Percentiles rank a stretch among this genome's conserved stretches.
phyloP scores from a whole-genome alignment of 106 monocot species.

The Dendrobium nobile region DNA sequence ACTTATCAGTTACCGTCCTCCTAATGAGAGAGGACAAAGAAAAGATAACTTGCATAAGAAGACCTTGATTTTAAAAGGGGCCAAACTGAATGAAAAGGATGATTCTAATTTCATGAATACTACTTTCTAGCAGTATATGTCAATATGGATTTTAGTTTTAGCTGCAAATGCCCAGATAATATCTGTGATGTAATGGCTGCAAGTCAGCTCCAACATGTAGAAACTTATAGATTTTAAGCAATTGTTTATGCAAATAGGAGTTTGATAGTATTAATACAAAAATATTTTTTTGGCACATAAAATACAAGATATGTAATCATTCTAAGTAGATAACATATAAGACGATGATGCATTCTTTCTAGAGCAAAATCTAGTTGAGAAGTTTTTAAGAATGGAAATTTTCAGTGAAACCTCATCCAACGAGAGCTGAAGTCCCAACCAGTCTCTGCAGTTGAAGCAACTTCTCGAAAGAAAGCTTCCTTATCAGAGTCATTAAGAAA shows the following conservation, averaged over 20 bases:
- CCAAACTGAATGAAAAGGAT: background rate
- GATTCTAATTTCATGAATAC: background rate
- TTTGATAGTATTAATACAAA: background rate
- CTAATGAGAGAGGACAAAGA: no score
- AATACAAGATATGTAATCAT: background rate
- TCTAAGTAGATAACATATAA: background rate
- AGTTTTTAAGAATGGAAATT: background rate
- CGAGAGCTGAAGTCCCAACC: constrained; percentile 99
- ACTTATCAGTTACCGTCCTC: no score
- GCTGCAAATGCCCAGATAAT: background rate
- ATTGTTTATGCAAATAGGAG: background rate
- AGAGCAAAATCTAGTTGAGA: background rate
- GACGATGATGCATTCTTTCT: background rate
- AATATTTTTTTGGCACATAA: background rate
- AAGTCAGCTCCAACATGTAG: background rate
- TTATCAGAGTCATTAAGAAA: constrained; percentile 30
- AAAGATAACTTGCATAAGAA: background rate
- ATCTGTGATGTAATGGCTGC: background rate
- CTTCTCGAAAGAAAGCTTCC: constrained; percentile 58
- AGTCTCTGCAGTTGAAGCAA: constrained; percentile 89
- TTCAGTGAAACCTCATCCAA: constrained; percentile 80
- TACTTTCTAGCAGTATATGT: background rate
- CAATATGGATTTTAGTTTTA: background rate
- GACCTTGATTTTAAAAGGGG: background rate
- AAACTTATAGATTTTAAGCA: background rate